Evolutionary conservation across 345 rosid genomes (phyloP), one percentile per base, ranked within the genome.

Genomic region (Gossypium mustelinum): DNA sequence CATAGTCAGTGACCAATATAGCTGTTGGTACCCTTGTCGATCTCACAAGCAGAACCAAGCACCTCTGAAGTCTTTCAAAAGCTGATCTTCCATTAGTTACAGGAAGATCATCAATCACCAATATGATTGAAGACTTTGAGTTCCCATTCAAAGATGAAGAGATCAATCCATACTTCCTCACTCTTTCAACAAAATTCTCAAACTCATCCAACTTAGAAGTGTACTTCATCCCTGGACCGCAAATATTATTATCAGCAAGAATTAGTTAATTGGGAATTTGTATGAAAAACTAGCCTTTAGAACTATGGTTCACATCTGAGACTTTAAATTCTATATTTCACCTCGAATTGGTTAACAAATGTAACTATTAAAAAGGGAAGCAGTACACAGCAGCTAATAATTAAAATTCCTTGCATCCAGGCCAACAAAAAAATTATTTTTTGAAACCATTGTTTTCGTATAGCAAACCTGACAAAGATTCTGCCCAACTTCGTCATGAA

Each of bases 31-130:
- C 78, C 75, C 67, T 85, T 63, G 88, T 81, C 69, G 94, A 82
- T 84, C 85, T 88, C 72, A 82, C 93, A 79, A 93, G 97, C 68
- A 88, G 92, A 66, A 79, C 72, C 84, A 95, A 79, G 82, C 91
- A 89, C 74, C 82, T 87, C 81, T 78, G 75, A 51, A 95, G 93
- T 84, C 87, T 87, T 80, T 81, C 90, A 81, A 84, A 90, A 78
- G 96, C 89, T 79, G 59, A 81, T 82, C 88, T 89, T 69, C 92
- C 89, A 80, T 87, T 82, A 41, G 86, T 80, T 78, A 88, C 76
- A 77, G 98, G 99, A 77, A 95, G 90, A 85, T 95, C 99, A 84
- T 95, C 99, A 71, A 95, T 93, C 57, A 95, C 79, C 76, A 93
- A 87, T 20, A 94, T 75, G 70, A 71, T 62, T 22, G 83, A 82